Conservation (phyloP, 257 asterid genomes). For the Sherardia arvensis region DNA sequence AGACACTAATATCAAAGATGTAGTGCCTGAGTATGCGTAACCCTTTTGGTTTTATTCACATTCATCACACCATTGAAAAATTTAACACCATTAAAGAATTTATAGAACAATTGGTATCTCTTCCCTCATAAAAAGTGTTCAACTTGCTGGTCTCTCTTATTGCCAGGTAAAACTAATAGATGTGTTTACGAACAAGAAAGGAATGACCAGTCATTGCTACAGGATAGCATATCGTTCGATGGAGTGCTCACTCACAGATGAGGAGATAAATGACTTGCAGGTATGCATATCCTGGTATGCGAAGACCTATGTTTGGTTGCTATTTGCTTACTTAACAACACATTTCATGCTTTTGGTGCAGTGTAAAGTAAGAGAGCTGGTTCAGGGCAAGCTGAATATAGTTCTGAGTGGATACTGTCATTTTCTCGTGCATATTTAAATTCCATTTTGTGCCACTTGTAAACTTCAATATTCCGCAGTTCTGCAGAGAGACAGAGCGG, state of each 20-base stretch:
- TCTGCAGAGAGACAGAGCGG: not conserved
- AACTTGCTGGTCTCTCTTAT: slow-evolving; percentile 1
- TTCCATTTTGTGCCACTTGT: not conserved
- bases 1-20: not conserved
- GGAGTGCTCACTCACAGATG: slow-evolving; percentile 94
- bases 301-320: not conserved
- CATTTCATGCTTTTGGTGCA: slow-evolving; percentile 19
- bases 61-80: not conserved
- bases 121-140: not conserved
- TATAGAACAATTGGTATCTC: not conserved
- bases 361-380: slow-evolving; percentile 93
- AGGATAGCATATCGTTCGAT: slow-evolving; percentile 82
- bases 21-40: not conserved
- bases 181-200: slow-evolving; percentile 84
- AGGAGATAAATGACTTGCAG: slow-evolving; percentile 91
- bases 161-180: slow-evolving; percentile 65
- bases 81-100: not conserved
- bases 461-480: not conserved
- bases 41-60: not conserved
- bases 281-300: slow-evolving; percentile 19
- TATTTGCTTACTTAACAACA: not conserved
- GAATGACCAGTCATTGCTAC: slow-evolving; percentile 90
- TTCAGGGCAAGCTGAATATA: slow-evolving; percentile 68
- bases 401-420: slow-evolving; percentile 34
- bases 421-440: not conserved